Evolutionary conservation across 768 basidiomycete genomes (phyloP), one percentile per base, ranked within the genome.

Genomic region (Tremella fuciformis): DNA sequence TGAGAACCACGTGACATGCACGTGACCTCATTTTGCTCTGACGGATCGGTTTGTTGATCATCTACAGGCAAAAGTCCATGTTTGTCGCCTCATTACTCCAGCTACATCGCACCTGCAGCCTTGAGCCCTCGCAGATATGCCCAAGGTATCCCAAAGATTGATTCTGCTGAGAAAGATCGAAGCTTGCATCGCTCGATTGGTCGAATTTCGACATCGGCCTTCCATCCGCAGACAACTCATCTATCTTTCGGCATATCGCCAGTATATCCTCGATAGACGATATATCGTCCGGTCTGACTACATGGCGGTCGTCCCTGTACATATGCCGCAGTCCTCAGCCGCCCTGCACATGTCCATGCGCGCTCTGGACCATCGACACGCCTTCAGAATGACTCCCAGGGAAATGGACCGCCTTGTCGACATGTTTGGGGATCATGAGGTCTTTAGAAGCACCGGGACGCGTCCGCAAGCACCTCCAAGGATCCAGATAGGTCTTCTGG

Each of bases 401-500:
- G 40, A 55, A 22, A 19, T 55, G 13, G 53, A 41, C 22, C 40
- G 41, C 21, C 15, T 55, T 34, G 22, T 55, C 40, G 53, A 22
- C n/a, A 16, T 55, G 16, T 55, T 55, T 25, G 41, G 21, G 39
- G 42, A 41, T 19, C 39, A 55, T 55, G 11, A 41, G 22, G 53
- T 41, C 39, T 55, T 55, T 44, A 2, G 13, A 7, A 16, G 15
- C 13, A 55, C 15, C 13, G 53, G 53, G 13, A 55, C 21, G 18
- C 42, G 42, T 38, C 37, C 39, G 6, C 34, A 41, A 24, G 53
- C 53, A 4, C 53, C 53, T 8, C 42, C 42, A 46, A 4, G 16
- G 6, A 8, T 18, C 6, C 42, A 46, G 42, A 46, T 46, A 46
- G 53, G 53, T 22, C 13, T 55, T 3, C 25, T 55, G 18, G 40